Conservation (phyloP, 2,329 filamentous ascomycete species). For the Aureobasidium vineae region DNA sequence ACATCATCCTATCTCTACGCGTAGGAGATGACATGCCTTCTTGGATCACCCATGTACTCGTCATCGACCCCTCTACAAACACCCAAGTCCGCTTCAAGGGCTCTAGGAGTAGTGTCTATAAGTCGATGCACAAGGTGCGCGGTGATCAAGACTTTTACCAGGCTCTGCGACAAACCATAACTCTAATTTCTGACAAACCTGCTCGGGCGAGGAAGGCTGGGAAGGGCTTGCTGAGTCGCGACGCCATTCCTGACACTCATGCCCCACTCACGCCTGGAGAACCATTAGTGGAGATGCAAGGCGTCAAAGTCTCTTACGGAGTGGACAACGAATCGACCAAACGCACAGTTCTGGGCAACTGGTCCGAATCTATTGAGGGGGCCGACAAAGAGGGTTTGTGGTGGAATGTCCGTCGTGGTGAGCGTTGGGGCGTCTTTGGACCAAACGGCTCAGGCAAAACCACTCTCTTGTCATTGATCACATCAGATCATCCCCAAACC, state of each 20-base stretch:
- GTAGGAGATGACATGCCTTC: slow-evolving; percentile 84
- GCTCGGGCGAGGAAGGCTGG: not conserved
- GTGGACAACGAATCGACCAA: slow-evolving; percentile 35
- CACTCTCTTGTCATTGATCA: slow-evolving; percentile 86
- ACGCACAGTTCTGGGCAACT: slow-evolving; percentile 76
- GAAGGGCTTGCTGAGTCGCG: slow-evolving; percentile 31
- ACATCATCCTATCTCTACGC: slow-evolving; percentile 72
- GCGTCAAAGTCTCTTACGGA: slow-evolving; percentile 78
- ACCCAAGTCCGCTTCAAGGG: not conserved
- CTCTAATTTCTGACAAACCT: not conserved
- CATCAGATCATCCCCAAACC: slow-evolving; percentile 92
- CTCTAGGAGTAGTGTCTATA: not conserved
- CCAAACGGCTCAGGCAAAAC: slow-evolving; percentile 96
- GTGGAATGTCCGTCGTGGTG: slow-evolving; percentile 79
- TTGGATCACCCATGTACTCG: slow-evolving; percentile 82
- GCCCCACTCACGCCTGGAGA: slow-evolving; percentile 53
- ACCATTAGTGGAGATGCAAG: slow-evolving; percentile 79
- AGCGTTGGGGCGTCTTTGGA: slow-evolving; percentile 90
- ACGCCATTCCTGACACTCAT: slow-evolving; percentile 34
- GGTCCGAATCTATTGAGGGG: slow-evolving; percentile 46
- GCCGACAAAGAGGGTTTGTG: slow-evolving; percentile 57
- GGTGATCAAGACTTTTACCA: not conserved
- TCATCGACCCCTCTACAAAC: not conserved
- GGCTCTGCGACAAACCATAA: not conserved
- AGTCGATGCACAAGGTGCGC: not conserved